These are phyloP conservation scores for Dendrobium catenatum DNA, from an alignment of 106 monocot species.

Conservation along the genomic window DNA sequence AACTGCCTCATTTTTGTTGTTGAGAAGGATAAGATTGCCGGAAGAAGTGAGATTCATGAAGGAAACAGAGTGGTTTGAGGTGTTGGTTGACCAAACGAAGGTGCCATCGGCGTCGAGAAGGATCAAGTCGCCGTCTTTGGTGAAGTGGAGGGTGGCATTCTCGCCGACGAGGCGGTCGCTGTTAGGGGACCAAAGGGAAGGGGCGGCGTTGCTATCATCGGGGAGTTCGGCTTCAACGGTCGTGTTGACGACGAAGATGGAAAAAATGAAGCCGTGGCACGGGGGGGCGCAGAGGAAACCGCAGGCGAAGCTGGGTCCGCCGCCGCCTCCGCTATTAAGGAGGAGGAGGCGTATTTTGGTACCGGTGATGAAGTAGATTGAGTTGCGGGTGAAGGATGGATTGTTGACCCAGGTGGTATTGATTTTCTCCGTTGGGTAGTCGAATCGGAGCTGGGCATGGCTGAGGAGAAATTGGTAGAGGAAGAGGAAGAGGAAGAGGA, in stretches of 20 bases:
- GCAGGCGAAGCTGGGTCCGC: constrained; percentile 25
- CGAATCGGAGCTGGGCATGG: background rate
- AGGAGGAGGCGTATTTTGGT: constrained; percentile 28
- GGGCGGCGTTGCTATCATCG: background rate
- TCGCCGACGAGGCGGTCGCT: constrained; percentile 22
- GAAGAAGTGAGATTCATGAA: constrained; percentile 26
- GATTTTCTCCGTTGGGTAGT: constrained; percentile 25
- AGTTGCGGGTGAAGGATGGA: constrained; percentile 6
- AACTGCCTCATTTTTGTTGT: constrained; percentile 6
- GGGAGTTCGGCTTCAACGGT: background rate
- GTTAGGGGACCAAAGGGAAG: constrained; percentile 58
- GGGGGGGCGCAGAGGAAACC: constrained; percentile 31
- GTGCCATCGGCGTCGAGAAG: constrained; percentile 31
- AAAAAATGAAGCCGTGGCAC: constrained; percentile 29
- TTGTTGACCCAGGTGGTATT: constrained; percentile 34
- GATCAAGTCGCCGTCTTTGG: constrained; percentile 38
- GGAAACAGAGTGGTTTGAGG: constrained; percentile 24
- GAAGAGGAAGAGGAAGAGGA: background rate
- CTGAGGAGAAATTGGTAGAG: background rate
- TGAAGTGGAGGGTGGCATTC: constrained; percentile 45
- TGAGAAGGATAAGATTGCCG: constrained; percentile 46
- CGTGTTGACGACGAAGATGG: constrained; percentile 39
- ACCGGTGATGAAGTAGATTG: constrained; percentile 10
- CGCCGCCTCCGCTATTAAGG: constrained; percentile 7
- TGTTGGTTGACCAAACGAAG: constrained; percentile 44